Percentiles rank a stretch among this genome's conserved stretches.
phyloP scores from a whole-genome alignment of 1,284 basidiomycete species.

The Peniophora sp. region DNA sequence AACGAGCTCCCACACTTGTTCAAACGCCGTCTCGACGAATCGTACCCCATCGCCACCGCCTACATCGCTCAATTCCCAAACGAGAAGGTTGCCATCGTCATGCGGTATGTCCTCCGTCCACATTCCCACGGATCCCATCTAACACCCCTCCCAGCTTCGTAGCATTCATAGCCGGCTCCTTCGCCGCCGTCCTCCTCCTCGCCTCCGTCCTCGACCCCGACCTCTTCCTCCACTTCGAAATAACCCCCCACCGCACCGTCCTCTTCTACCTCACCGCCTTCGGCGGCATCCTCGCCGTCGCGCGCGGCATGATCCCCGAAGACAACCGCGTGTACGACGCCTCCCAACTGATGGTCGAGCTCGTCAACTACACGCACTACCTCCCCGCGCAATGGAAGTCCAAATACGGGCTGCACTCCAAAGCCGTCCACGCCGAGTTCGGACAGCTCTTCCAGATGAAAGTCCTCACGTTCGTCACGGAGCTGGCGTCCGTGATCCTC shows the following conservation, averaged over 20 bases:
- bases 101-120: slow-evolving; percentile 52
- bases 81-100: slow-evolving; percentile 81
- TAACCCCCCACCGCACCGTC: slow-evolving; percentile 88
- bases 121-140: background rate
- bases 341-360: slow-evolving; percentile 84
- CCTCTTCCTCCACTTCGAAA: slow-evolving; percentile 88
- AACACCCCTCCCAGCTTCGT: slow-evolving; percentile 66
- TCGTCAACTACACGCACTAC: slow-evolving; percentile 92
- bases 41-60: slow-evolving; percentile 84
- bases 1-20: slow-evolving; percentile 97
- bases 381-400: slow-evolving; percentile 90
- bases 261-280: slow-evolving; percentile 91
- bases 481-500: slow-evolving; percentile 84
- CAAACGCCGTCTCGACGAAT: slow-evolving; percentile 76
- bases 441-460: slow-evolving; percentile 88
- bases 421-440: slow-evolving; percentile 84
- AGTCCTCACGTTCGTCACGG: slow-evolving; percentile 78
- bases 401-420: slow-evolving; percentile 68
- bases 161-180: slow-evolving; percentile 93
- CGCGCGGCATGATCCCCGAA: slow-evolving; percentile 93
- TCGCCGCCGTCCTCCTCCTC: slow-evolving; percentile 88
- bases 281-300: slow-evolving; percentile 80
- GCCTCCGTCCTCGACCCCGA: slow-evolving; percentile 91
- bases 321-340: slow-evolving; percentile 92
- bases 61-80: slow-evolving; percentile 98